Percentiles rank a stretch among this genome's conserved stretches.
phyloP scores from a whole-genome alignment of 2,329 filamentous ascomycete genomes.

The Alternaria longipes region DNA sequence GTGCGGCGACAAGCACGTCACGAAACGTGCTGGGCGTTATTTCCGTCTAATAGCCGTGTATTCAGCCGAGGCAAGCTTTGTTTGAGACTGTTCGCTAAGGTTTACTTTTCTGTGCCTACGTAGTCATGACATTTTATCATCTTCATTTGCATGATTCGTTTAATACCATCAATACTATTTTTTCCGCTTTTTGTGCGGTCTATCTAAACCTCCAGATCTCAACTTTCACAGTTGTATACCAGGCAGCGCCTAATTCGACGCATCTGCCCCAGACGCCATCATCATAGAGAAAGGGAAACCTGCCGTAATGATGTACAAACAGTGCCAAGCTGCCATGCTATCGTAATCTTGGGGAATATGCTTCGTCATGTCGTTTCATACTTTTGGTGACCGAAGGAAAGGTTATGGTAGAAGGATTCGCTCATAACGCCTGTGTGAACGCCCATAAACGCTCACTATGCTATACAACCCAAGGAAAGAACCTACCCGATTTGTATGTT shows the following conservation, averaged over 20 bases:
- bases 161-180: slow-evolving; percentile 16
- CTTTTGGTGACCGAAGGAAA: slow-evolving; percentile 38
- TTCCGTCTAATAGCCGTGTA: slow-evolving; percentile 8
- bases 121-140: not conserved
- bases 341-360: slow-evolving; percentile 43
- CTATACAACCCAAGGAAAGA: slow-evolving; percentile 39
- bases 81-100: not conserved
- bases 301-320: slow-evolving; percentile 35
- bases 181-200: slow-evolving; percentile 21
- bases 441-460: slow-evolving; percentile 50
- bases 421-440: slow-evolving; percentile 37
- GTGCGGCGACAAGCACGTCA: slow-evolving; percentile 17
- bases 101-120: not conserved
- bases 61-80: not conserved
- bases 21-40: slow-evolving; percentile 14
- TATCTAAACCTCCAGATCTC: slow-evolving; percentile 16
- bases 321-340: slow-evolving; percentile 23
- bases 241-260: slow-evolving; percentile 7
- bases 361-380: slow-evolving; percentile 41
- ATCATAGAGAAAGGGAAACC: slow-evolving; percentile 16
- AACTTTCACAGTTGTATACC: slow-evolving; percentile 1
- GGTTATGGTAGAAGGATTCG: slow-evolving; percentile 22
- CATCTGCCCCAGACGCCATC: slow-evolving; percentile 12
- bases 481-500: slow-evolving; percentile 26
- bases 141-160: not conserved